Evolutionary conservation across 2,329 filamentous ascomycete species (phyloP).

Genomic region (Achaetomium macrosporum): DNA sequence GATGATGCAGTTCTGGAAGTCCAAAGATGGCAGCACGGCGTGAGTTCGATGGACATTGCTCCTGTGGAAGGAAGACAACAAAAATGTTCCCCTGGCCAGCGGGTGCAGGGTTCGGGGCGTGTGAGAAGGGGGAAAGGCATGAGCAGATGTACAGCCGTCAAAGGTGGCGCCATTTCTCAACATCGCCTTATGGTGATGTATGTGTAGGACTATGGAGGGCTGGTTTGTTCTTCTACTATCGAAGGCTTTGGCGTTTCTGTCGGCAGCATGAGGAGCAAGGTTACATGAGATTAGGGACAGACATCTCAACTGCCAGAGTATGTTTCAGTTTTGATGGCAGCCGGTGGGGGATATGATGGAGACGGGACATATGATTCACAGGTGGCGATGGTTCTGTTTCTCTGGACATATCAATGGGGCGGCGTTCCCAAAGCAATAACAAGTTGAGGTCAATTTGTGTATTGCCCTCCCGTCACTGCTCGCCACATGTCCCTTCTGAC

Average conservation of each 20-base stretch:
- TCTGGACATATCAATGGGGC: constrained; percentile 24
- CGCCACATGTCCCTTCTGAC: too few species aligned
- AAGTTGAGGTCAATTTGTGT: constrained; percentile 9
- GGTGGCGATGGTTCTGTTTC: constrained; percentile 22
- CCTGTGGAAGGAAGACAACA: not conserved
- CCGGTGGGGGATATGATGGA: constrained; percentile 19
- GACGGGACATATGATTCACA: constrained; percentile 25
- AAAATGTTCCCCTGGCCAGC: too few species aligned
- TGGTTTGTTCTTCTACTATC: constrained; percentile 17
- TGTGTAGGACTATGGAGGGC: constrained; percentile 20
- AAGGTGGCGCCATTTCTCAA: not conserved
- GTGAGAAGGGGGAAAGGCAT: too few species aligned
- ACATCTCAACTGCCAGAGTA: constrained; percentile 21
- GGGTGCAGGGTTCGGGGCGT: too few species aligned
- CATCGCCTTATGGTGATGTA: not conserved
- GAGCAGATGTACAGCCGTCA: not conserved
- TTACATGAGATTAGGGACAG: constrained; percentile 21
- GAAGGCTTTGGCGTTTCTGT: constrained; percentile 27
- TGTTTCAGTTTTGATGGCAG: constrained; percentile 15
- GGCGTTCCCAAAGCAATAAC: constrained; percentile 6
- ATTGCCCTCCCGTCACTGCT: not conserved
- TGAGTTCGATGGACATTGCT: not conserved
- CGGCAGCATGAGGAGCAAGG: constrained; percentile 26
- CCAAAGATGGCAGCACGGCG: constrained; percentile 36
- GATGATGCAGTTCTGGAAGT: constrained; percentile 75